These are phyloP conservation scores for Peronospora belbahrii DNA, from an alignment of 352 stramenopile genomes.

Conservation along the genomic window DNA sequence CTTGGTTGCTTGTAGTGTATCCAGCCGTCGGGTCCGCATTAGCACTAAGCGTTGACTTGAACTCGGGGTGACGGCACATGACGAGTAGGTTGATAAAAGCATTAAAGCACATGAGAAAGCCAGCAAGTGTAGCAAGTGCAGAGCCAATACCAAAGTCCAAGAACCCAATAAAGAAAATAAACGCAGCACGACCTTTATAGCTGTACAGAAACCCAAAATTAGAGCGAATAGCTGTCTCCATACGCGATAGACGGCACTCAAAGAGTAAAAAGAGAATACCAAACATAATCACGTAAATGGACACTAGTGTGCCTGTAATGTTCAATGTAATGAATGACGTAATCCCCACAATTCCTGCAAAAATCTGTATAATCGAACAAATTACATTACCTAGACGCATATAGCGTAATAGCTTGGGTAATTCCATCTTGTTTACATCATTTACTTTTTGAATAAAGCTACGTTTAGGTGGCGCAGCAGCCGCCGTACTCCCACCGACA, in stretches of 20 bases:
- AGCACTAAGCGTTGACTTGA: slow-evolving; percentile 69
- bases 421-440: slow-evolving; percentile 86
- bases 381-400: slow-evolving; percentile 80
- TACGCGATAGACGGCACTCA: slow-evolving; percentile 80
- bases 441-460: slow-evolving; percentile 79
- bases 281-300: slow-evolving; percentile 88
- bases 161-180: slow-evolving; percentile 89
- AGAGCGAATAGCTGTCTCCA: slow-evolving; percentile 71
- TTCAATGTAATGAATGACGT: slow-evolving; percentile 87
- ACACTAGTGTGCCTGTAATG: slow-evolving; percentile 83
- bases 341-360: slow-evolving; percentile 73
- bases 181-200: slow-evolving; percentile 77
- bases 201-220: slow-evolving; percentile 87
- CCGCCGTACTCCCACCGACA: slow-evolving; percentile 43
- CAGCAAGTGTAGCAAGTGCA: slow-evolving; percentile 61
- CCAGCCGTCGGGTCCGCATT: slow-evolving; percentile 66
- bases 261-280: slow-evolving; percentile 82
- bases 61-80: slow-evolving; percentile 83
- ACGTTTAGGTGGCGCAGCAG: slow-evolving; percentile 45
- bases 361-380: slow-evolving; percentile 79
- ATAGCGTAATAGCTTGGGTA: slow-evolving; percentile 82
- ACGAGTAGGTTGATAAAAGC: slow-evolving; percentile 83
- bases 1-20: slow-evolving; percentile 77
- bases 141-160: slow-evolving; percentile 84
- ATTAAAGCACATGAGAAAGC: slow-evolving; percentile 80